Conservation (phyloP, 331 rosid genomes). For the Erythrophleum ivorense region DNA sequence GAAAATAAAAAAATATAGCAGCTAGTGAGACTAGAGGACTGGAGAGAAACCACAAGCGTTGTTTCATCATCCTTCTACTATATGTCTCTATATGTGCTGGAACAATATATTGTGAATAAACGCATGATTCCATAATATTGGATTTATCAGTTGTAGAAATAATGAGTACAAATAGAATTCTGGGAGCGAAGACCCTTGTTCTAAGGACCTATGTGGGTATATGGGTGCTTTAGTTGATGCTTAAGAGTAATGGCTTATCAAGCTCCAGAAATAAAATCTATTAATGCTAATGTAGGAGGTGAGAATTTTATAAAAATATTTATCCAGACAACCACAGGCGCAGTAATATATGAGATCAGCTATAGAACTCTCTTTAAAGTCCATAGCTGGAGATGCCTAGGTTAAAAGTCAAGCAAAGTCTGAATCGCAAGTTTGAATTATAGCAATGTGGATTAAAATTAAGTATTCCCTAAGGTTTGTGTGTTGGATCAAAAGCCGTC, state of each 20-base stretch:
- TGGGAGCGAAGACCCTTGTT: constrained; percentile 17
- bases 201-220: neutral
- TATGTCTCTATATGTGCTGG: no score
- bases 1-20: no score
- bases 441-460: constrained; percentile 7
- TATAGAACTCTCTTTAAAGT: neutral
- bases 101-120: neutral
- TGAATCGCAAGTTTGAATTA: neutral
- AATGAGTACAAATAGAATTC: constrained; percentile 22
- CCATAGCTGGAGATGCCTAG: neutral
- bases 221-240: constrained; percentile 2
- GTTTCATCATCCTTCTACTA: constrained; percentile 28
- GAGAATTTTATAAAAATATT: no score
- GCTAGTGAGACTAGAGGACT: no score
- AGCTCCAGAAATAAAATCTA: neutral
- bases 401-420: neutral
- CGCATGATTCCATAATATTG: constrained; percentile 13
- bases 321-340: no score
- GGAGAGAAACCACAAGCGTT: no score
- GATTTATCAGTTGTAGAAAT: constrained; percentile 12
- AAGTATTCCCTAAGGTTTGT: neutral
- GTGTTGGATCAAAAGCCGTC: constrained; percentile 19
- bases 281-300: neutral
- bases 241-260: neutral
- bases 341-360: neutral